Base-by-base conservation (phyloP, 495 filamentous ascomycete species). In the Penicillium alfredii region DNA sequence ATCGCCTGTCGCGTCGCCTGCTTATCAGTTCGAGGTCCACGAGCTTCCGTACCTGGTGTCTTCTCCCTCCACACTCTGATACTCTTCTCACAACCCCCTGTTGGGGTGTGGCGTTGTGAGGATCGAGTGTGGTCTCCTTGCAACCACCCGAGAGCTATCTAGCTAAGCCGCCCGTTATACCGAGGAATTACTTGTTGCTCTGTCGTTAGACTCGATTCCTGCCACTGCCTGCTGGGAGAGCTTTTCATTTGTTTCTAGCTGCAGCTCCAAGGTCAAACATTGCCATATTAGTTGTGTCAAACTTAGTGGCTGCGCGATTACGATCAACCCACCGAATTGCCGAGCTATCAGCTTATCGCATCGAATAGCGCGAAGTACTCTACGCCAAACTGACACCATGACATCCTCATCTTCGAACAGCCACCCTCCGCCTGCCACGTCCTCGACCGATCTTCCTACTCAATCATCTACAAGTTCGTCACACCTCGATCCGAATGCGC, bases 401-500 rank as follows among this genome's bases (percentile, higher is more conserved):
- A 56, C 56, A 13, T 63, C 62, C 15, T 54, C 62, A 0, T 30
- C 45, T n/a, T 42, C 53, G n/a, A 59, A 55, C 8, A 49, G 45
- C 27, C 60, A 65, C 38, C 51, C 61, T 25, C 55, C 50, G n/a
- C 40, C 49, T 8, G 33, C 59, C 8, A 51, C 55, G n/a, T 56
- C 61, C 5, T 41, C 56, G 9, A 38, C 55, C 25, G 53, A 62
- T 13, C 40, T 63, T 33, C 29, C 57, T 2, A 11, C 45, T 8
- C 56, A 52, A 27, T 51, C 51, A 24, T 38, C 46, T 3, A 26
- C 62, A 3, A 47, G 56, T 28, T 29, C 54, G 21, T 42, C 59
- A 7, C 55, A 56, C 12, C 37, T 63, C 7, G 65, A 71, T 10
- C 49, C 63, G 12, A 66, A 50, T 32, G 24, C 55, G 23, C 56